Base-by-base conservation (phyloP, 1,284 basidiomycete species). In the Sanghuangporus baumii region DNA sequence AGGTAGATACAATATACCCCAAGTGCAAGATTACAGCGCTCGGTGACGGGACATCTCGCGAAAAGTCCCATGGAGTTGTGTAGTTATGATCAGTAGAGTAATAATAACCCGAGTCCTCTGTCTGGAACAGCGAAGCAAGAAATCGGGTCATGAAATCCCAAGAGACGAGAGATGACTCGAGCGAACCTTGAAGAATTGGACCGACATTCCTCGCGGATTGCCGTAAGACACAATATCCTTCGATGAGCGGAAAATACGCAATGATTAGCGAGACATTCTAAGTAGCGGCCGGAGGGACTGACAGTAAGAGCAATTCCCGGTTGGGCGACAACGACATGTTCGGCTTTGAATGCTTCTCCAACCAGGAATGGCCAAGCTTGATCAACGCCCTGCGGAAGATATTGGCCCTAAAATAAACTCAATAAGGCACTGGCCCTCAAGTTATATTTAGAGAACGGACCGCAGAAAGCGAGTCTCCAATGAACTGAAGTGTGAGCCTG, bases 301-400 rank as follows among this genome's bases (percentile, higher is more conserved):
- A 82, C 81, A 12, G 74, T 77, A 9, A 85, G 70, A 18, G 82
- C 76, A 0, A 79, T 81, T 5, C 82, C 82, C 2, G 83, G 82
- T 66, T 84, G 82, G 8, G 82, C 82, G 43, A 76, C 77, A 37
- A 84, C 72, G 8, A 71, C 73, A 65, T 81, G 78, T 66, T 84
- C 83, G 1, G 81, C 81, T 65, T 80, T 81, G 74, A 81, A 83
- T 37, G 70, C 65, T 66, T 85, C 81, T 1, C 80, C 78, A 3
- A 78, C 77, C 18, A 84, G 68, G 73, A 83, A 82, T 1, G 81
- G 78, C 83, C 84, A 85, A 3, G 81, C 83, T 71, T 84, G 81
- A 66, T 83, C 75, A 14, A 85, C 81, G 14, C 82, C 83, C 65
- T 77, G 69, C 0, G 78, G 77, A 11, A 82, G 74, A 63, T 74